Base-by-base conservation (phyloP, 345 rosid species). In the Triadica sebifera region DNA sequence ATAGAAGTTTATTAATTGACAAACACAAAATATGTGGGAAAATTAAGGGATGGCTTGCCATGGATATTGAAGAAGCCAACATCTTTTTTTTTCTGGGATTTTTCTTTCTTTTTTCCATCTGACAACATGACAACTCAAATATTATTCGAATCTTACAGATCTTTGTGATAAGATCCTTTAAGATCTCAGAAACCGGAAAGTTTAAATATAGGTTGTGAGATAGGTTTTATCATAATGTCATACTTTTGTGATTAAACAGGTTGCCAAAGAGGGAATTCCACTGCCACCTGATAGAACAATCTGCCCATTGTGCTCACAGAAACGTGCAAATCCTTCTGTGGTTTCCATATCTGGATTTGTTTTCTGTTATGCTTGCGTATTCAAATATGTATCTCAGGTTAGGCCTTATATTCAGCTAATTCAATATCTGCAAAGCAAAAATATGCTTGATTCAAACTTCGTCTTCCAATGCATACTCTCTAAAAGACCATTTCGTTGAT, bases 261-360 rank as follows among this genome's bases (percentile, higher is more conserved):
- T 89, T 24, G 90, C 98, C 37, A 85, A 85, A 77, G 97, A 95
- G 72, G 98, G 99, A 64, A 93, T 95, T 75, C 89, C 88, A 75
- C 83, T 95, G 67, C 92, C 97, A 64, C 72, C 86, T 0, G 89
- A 95, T 85, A 87, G 88, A 84, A 82, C 92, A 45, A 77, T 90
- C 74, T 95, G 99, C 71, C 97, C 99, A 15, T 80, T 93, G 78
- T 95, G 99, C 86, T 83, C 93, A 45, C 97, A 93, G 84, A 93
- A 90, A 84, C 97, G 96, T 51, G 97, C 89, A 73, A 95, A 95
- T 78, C 98, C 98, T 43, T 93, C 99, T 20, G 97, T 86, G 51
- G 96, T 95, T 70, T 91, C 94, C 13, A 86, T 87, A 77, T 95
- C 98, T 0, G 99, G 99, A 65, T 95, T 95, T 81, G 99, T 95